Percentiles rank a stretch among this genome's conserved stretches.
phyloP scores from a whole-genome alignment of 768 basidiomycete species.

The Gloeopeniophorella convolvens region DNA sequence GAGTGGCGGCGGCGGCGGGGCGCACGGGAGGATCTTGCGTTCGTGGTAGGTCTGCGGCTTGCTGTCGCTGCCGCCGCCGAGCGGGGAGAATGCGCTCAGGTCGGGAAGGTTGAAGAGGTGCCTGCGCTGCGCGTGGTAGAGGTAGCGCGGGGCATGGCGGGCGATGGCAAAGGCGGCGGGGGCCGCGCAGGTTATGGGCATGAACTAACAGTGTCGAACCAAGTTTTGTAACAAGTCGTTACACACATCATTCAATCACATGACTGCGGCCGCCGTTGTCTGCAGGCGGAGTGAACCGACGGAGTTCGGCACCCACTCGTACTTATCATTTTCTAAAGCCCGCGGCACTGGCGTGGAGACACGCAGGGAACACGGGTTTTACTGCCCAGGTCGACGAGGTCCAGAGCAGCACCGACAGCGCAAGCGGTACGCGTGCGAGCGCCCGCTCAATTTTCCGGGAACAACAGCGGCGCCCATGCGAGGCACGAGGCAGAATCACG shows the following conservation, averaged over 20 bases:
- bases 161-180: not conserved
- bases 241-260: no score
- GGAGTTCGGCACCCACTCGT: no score
- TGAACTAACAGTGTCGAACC: not conserved
- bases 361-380: not conserved
- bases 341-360: no score
- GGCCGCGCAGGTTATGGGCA: constrained; percentile 7
- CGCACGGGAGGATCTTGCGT: constrained; percentile 83
- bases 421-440: no score
- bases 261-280: not conserved
- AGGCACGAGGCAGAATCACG: not conserved
- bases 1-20: no score
- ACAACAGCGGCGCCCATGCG: not conserved
- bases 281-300: no score
- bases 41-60: constrained; percentile 69
- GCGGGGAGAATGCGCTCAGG: constrained; percentile 39
- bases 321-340: not conserved
- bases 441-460: no score
- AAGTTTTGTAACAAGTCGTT: not conserved
- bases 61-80: constrained; percentile 27
- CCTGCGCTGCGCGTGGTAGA: constrained; percentile 8
- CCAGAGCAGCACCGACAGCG: not conserved
- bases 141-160: not conserved
- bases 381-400: no score
- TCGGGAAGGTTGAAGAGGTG: constrained; percentile 37